Evolutionary conservation across 768 basidiomycete genomes (phyloP).

Genomic region (Trametes coccinea): DNA sequence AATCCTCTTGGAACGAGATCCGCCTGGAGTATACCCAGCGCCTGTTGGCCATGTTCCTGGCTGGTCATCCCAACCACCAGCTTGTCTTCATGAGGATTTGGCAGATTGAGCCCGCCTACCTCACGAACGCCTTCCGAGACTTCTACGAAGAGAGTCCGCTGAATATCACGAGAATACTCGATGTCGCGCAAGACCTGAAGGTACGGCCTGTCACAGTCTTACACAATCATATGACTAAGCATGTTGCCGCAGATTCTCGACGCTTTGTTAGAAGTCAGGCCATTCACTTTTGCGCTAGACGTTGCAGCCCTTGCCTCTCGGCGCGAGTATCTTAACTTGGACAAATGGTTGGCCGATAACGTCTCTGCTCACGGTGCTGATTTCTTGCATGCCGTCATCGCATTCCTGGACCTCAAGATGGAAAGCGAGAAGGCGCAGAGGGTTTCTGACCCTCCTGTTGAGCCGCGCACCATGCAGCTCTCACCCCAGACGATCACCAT

Average conservation of each 20-base stretch:
- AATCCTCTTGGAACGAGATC: conserved; percentile 85
- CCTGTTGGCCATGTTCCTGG: conserved; percentile 85
- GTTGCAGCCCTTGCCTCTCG: conserved; percentile 92
- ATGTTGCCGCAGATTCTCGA: conserved; percentile 70
- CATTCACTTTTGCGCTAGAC: conserved; percentile 89
- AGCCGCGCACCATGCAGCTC: conserved; percentile 83
- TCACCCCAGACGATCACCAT: conserved; percentile 88
- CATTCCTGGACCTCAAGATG: conserved; percentile 92
- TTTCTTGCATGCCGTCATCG: conserved; percentile 84
- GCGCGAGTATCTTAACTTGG: conserved; percentile 90
- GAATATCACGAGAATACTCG: conserved; percentile 92
- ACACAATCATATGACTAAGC: neutral
- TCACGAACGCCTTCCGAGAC: conserved; percentile 85
- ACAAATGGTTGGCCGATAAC: conserved; percentile 94
- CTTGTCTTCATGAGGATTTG: conserved; percentile 96
- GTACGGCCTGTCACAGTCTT: conserved; percentile 41
- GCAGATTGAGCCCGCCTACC: conserved; percentile 85
- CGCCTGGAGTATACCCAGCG: conserved; percentile 86
- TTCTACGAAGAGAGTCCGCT: conserved; percentile 91
- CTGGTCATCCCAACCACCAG: conserved; percentile 92
- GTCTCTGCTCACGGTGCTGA: conserved; percentile 79
- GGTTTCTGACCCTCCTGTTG: conserved; percentile 74
- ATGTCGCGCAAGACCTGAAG: conserved; percentile 94
- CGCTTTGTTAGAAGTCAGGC: conserved; percentile 85
- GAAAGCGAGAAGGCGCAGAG: conserved; percentile 79